Base-by-base conservation (phyloP, 2,329 filamentous ascomycete species). In the Fusarium fracticaudum region DNA sequence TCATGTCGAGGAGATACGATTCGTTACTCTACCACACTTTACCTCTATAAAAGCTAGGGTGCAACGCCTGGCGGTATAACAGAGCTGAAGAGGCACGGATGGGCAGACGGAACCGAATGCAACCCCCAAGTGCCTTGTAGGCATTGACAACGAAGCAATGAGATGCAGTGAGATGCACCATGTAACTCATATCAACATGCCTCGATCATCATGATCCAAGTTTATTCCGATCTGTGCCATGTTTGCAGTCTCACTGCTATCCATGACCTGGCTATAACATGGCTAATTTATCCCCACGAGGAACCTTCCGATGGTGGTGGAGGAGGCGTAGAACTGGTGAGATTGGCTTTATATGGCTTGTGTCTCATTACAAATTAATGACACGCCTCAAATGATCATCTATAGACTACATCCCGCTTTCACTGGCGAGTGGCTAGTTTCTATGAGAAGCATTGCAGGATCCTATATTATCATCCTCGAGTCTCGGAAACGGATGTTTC, bases 61-160 rank as follows among this genome's bases (percentile, higher is more conserved):
- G 37, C 35, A 64, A 58, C 68, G 71, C 71, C 71, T 72, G 62
- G 68, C 68, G 68, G 67, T 71, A 72, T 50, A 48, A 44, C 48
- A 37, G 55, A 74, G 72, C 72, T 74, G 72, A 74, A 74, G 55
- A 73, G 67, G 71, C 48, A 60, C 71, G 67, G 41, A 67, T 74
- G 68, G n/a, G n/a, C 44, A 45, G 35, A 60, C 45, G 26, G 47
- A 61, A 68, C 67, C 48, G 61, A 65, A 67, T 62, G 64, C 67
- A 62, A 62, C 63, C 47, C 41, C 51, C 43, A 40, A 64, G 31
- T 55, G 26, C 22, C 14, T 18, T 40, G 48, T 65, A n/a, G 43
- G 47, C 48, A 62, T 50, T 63, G 59, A 67, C 67, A 51, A 63
- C 67, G 57, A 74, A 72, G 72, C 71, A 74, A 60, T 71, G 59